phyloP scores from a whole-genome alignment of 257 asterid genomes.

The Solanum dulcamara region DNA sequence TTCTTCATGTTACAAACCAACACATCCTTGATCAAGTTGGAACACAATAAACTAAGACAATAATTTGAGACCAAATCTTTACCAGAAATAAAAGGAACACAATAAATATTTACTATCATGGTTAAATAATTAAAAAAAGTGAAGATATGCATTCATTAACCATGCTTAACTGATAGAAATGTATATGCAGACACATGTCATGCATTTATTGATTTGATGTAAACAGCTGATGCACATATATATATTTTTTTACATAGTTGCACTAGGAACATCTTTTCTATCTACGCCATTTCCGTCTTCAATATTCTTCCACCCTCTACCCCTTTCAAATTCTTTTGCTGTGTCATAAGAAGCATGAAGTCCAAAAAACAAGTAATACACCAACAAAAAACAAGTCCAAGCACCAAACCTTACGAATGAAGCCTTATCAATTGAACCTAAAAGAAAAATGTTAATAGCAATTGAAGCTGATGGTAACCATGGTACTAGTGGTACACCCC shows the following conservation, averaged over 20 bases:
- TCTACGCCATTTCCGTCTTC: background rate
- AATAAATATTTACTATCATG: background rate
- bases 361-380: background rate
- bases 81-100: too few species aligned
- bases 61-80: too few species aligned
- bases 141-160: background rate
- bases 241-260: background rate
- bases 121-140: background rate
- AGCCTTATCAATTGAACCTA: background rate
- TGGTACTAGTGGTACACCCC: background rate
- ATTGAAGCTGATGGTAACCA: background rate
- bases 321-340: background rate
- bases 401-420: background rate
- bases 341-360: conserved; percentile 1
- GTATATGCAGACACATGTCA: background rate
- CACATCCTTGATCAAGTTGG: background rate
- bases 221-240: background rate
- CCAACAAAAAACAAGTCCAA: background rate
- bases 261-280: background rate
- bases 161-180: background rate
- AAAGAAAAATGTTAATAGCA: background rate
- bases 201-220: background rate
- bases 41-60: too few species aligned
- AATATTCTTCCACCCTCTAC: background rate
- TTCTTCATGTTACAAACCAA: background rate